Evolutionary conservation across 331 rosid species (phyloP), one percentile per base, ranked within the genome.

Genomic region (Pyrus hybrid): DNA sequence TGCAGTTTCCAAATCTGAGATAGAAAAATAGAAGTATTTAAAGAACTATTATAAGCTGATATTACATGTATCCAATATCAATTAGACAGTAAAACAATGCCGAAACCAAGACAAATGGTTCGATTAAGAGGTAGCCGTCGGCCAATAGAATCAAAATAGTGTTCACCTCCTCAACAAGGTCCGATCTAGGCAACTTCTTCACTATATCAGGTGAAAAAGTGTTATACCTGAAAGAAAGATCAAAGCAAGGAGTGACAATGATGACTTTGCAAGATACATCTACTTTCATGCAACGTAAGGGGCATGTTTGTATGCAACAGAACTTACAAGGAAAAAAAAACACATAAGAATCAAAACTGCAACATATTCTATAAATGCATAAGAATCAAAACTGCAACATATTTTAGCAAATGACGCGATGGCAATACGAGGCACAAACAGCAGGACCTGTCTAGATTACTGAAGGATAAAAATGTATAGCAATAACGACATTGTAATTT

Each of bases 1-100:
- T 93, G 97, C 73, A 93, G 83, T 86, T 87, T 91, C 96, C 96
- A 89, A 73, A 93, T 85, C 98, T 93, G 82, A 14, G 43, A 70
- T 61, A 35, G 58, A 58, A 77, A 74, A 78, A 73, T 17, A n/a
- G 43, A 16, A 43, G 77, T 71, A 76, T 3, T 32, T 17, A 5
- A 56, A 57, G 28, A 26, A 22, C n/a, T 7, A 41, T 17, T 8
- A 43, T 17, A 35, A 64, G 25, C 68, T 29, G 33, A 20, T 16
- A 66, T 79, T 66, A 22, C 8, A 32, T 13, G 21, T 30, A 58
- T 10, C 37, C 58, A 45, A 63, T 45, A 22, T 56, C 60, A 62
- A 47, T 47, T 28, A 23, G 35, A 74, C 49, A 45, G 16, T 23
- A 29, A 63, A 45, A 68, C 21, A 29, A 23, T 14, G 47, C 49